These are phyloP conservation scores for Leccinum huronense DNA, from an alignment of 1,284 basidiomycete genomes.

Conservation along the genomic window DNA sequence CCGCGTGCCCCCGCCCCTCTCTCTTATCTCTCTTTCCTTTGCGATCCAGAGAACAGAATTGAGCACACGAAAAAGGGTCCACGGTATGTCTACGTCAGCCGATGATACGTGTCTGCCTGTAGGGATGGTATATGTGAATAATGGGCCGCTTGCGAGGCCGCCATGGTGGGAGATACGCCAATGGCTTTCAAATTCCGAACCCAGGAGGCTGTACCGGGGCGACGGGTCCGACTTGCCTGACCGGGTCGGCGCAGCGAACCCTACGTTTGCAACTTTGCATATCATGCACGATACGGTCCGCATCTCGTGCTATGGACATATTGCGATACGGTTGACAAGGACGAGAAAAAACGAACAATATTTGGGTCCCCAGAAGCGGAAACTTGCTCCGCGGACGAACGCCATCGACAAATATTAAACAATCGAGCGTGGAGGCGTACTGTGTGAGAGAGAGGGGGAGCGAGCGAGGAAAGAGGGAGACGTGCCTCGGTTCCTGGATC, in stretches of 20 bases:
- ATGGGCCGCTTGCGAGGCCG: background rate
- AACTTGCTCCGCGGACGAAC: constrained; percentile 4
- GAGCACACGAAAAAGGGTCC: background rate
- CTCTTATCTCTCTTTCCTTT: background rate
- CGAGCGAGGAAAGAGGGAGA: background rate
- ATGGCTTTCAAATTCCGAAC: background rate
- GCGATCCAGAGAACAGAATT: background rate
- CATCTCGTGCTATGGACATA: background rate
- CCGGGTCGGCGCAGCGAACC: background rate
- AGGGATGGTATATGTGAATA: background rate
- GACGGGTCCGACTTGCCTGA: background rate
- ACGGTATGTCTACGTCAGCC: background rate
- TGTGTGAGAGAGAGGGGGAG: too few relatives aligned
- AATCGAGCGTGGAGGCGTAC: background rate
- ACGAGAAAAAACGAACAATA: background rate
- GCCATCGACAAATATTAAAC: background rate
- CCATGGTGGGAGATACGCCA: background rate
- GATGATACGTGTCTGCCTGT: constrained; percentile 3
- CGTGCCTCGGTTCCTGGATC: background rate
- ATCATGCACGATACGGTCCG: background rate
- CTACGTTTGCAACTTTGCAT: background rate
- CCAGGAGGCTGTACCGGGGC: background rate
- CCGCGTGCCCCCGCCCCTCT: background rate
- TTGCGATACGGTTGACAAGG: background rate
- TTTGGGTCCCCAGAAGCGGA: background rate